phyloP scores from a whole-genome alignment of 83 land plant species.

The Thuja plicata region DNA sequence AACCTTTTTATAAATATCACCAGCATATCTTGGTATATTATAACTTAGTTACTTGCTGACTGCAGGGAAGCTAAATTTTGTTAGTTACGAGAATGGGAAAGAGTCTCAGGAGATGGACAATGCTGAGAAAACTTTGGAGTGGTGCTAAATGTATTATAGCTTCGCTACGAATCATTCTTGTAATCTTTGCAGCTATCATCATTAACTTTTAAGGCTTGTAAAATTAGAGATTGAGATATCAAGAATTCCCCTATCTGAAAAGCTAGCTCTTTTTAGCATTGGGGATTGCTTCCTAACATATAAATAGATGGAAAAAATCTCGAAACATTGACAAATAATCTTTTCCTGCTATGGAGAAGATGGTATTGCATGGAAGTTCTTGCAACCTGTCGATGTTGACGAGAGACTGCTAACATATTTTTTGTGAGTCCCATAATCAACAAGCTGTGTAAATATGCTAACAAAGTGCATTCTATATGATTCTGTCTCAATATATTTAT shows the following conservation, averaged over 20 bases:
- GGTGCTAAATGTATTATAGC: constrained; percentile 9
- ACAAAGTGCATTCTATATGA: background rate
- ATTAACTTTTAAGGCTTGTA: background rate
- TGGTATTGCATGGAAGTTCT: background rate
- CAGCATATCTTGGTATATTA: background rate
- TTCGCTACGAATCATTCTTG: background rate
- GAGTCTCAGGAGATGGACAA: background rate
- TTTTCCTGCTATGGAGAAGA: too few relatives aligned
- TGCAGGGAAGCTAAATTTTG: constrained; percentile 3
- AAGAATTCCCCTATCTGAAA: background rate
- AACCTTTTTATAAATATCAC: background rate
- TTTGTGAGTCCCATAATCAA: background rate
- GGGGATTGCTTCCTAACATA: background rate
- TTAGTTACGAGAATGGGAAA: background rate
- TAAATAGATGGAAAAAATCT: background rate
- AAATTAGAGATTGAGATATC: background rate
- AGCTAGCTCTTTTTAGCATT: background rate
- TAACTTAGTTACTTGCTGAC: background rate
- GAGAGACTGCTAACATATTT: background rate
- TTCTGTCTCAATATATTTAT: constrained; percentile 2
- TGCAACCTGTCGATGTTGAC: background rate
- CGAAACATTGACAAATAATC: background rate
- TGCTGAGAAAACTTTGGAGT: background rate
- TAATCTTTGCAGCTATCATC: constrained; percentile 3
- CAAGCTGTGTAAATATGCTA: background rate